Percentiles rank a stretch among this genome's conserved stretches.
phyloP scores from a whole-genome alignment of 768 basidiomycete genomes.

The Russula earlei region DNA sequence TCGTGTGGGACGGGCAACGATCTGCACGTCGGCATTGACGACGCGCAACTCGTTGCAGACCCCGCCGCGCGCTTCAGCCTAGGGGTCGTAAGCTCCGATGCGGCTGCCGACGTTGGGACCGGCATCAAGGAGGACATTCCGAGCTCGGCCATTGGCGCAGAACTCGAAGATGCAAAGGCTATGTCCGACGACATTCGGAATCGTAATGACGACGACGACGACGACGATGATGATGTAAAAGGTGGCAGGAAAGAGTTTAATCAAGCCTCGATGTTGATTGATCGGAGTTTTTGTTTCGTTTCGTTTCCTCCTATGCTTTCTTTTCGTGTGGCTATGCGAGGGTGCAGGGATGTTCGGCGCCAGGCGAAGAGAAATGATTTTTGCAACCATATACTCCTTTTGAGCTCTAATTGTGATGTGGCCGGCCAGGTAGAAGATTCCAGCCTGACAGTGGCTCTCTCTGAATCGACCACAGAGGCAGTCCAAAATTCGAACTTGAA shows the following conservation, averaged over 20 bases:
- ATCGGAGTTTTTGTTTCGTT: neutral
- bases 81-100: neutral
- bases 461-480: too few species aligned
- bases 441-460: neutral
- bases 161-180: neutral
- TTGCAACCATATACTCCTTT: neutral
- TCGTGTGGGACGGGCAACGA: constrained; percentile 3
- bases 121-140: neutral
- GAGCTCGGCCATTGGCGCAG: neutral
- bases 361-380: neutral
- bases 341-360: neutral
- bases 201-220: too few species aligned
- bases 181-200: neutral
- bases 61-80: neutral
- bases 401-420: neutral
- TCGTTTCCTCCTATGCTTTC: neutral
- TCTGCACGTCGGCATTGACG: neutral
- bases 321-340: neutral
- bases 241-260: neutral
- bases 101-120: neutral
- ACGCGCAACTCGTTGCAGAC: neutral
- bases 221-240: too few species aligned
- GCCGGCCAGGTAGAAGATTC: neutral
- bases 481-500: too few species aligned
- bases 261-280: neutral